phyloP scores from a whole-genome alignment of 225 moss, liverwort and hornwort species.

The Thuidium tamariscinum region DNA sequence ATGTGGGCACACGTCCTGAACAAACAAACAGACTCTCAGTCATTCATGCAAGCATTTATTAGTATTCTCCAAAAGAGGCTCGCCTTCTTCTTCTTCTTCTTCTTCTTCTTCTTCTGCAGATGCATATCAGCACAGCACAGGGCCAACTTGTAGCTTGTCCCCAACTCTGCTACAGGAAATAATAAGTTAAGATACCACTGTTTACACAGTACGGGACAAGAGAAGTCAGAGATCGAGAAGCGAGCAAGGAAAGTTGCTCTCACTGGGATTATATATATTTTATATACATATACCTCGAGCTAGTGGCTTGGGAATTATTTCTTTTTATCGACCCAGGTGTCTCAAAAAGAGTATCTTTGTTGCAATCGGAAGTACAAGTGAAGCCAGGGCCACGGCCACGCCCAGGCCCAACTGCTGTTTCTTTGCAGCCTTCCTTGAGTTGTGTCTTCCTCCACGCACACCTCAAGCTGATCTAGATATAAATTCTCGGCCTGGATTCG shows the following conservation, averaged over 20 bases:
- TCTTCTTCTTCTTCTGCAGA: too few relatives aligned
- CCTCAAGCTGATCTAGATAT: background rate
- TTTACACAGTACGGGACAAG: background rate
- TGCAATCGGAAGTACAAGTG: background rate
- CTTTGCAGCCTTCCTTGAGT: background rate
- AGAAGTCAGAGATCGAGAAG: background rate
- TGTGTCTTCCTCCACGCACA: background rate
- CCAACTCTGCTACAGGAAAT: background rate
- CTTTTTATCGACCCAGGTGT: background rate
- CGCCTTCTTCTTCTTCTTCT: background rate
- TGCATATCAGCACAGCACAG: background rate
- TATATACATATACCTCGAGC: background rate
- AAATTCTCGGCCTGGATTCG: background rate
- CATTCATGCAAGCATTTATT: background rate
- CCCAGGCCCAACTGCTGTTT: background rate
- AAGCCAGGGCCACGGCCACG: too few relatives aligned
- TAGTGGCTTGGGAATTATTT: background rate
- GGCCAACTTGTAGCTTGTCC: background rate
- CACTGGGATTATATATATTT: background rate
- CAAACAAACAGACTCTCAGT: background rate
- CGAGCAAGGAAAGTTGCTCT: background rate
- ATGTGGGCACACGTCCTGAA: background rate
- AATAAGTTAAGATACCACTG: background rate
- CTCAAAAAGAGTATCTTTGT: constrained; percentile 9
- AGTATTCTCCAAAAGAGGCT: background rate